Base-by-base conservation (phyloP, 345 rosid genomes). In the Anacardium occidentale region DNA sequence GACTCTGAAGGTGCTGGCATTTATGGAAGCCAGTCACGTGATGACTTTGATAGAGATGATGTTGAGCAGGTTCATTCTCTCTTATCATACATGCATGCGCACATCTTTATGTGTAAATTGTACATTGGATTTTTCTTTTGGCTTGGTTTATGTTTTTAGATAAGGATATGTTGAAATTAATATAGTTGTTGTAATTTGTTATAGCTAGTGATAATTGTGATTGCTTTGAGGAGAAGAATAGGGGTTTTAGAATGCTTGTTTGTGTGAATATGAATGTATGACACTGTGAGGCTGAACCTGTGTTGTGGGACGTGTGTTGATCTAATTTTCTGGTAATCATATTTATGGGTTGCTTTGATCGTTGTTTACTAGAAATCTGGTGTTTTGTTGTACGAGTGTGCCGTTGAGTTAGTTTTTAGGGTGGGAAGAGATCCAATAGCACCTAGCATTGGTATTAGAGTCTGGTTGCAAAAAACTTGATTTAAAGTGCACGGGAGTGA, bases 1-100 rank as follows among this genome's bases (percentile, higher is more conserved):
- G 97, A 94, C 75, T 95, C 98, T 62, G 93, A 92, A 79, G 89
- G 90, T 69, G 97, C 98, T 67, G 98, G 98, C 50, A 90, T 92
- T 75, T 94, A 94, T 80, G 97, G 97, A 7, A 90, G 97, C 76
- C 98, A 94, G 48, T 65, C 83, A 13, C 85, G 98, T 26, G 97
- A 89, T 70, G 98, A 94, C 75, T 94, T 92, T 70, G 97, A 92
- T 69, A 86, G 88, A 85, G 98, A 94, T 79, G 97, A 94, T 67
- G 97, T 94, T n/a, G 98, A 94, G 74, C 97, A 94, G 98, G 98
- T 94, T 59, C 72, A 21, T 34, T 50, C 42, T 22, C 64, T 64
- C 44, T 58, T 48, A 20, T 24, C 17, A 0, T 60, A 25, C 48
- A 45, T 52, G 9, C 47, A 67, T 48, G 17, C 5, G 5, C 47